Conservation (phyloP, 2,329 filamentous ascomycete species). For the Akanthomyces muscarius region DNA sequence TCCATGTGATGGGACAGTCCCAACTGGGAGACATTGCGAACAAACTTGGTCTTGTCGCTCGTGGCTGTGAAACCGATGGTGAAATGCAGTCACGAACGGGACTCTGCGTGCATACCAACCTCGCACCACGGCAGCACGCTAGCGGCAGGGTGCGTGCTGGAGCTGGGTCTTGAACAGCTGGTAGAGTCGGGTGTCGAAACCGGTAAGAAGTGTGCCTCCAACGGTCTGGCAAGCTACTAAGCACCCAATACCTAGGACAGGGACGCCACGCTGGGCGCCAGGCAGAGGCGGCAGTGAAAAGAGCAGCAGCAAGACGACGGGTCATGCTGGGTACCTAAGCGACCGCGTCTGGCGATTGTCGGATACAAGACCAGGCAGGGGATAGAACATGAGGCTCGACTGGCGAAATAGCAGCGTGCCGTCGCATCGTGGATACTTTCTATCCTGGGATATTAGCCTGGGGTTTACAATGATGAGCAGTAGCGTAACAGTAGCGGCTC, state of each 20-base stretch:
- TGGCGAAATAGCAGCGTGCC: neutral
- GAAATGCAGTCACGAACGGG: slow-evolving; percentile 2
- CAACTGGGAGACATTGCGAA: slow-evolving; percentile 7
- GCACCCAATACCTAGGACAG: neutral
- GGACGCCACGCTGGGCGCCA: neutral
- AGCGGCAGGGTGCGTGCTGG: neutral
- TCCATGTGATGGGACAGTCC: neutral
- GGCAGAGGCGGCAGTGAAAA: neutral
- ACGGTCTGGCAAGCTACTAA: neutral
- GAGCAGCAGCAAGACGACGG: neutral
- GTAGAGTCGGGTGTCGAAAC: slow-evolving; percentile 6
- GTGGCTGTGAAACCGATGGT: slow-evolving; percentile 15
- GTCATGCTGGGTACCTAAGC: neutral
- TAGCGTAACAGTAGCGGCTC: neutral
- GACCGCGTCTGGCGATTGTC: neutral
- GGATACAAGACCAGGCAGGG: neutral
- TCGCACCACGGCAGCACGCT: neutral
- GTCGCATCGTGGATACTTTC: neutral
- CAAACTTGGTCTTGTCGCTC: slow-evolving; percentile 3
- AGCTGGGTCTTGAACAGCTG: slow-evolving; percentile 1
- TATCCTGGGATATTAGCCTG: neutral
- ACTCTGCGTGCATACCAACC: neutral
- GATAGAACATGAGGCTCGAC: neutral
- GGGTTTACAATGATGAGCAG: neutral
- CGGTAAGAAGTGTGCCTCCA: slow-evolving; percentile 1